A percentile compares a stretch with the other conserved stretches of the same genome.
Evolutionary conservation across 805 yeast species (phyloP).

Genomic region (Candida peoriensis): DNA sequence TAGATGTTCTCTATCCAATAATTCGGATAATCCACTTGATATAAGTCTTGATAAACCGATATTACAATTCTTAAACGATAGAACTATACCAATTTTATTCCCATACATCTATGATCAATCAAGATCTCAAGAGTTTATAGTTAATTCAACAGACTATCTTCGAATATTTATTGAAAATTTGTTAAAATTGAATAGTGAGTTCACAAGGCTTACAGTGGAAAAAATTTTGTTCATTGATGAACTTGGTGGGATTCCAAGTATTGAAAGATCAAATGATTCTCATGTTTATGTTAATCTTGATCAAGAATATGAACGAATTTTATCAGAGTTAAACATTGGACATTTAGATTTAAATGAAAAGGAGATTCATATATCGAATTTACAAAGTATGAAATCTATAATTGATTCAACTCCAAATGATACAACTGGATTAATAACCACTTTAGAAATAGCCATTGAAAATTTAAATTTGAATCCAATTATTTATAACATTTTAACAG

Average conservation of each 20-base stretch:
- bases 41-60: not conserved
- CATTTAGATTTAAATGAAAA: slow-evolving; percentile 39
- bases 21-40: not conserved
- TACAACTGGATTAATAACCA: slow-evolving; percentile 83
- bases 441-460: slow-evolving; percentile 66
- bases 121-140: slow-evolving; percentile 34
- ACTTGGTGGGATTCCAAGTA: slow-evolving; percentile 86
- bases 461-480: slow-evolving; percentile 63
- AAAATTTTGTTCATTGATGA: slow-evolving; percentile 77
- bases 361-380: slow-evolving; percentile 58
- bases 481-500: slow-evolving; percentile 85
- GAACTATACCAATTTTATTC: slow-evolving; percentile 40
- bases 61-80: not conserved
- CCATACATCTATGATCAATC: slow-evolving; percentile 66
- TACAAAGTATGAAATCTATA: slow-evolving; percentile 62
- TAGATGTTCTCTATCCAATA: slow-evolving; percentile 11
- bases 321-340: slow-evolving; percentile 59
- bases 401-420: slow-evolving; percentile 33
- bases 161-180: slow-evolving; percentile 28
- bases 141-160: slow-evolving; percentile 38
- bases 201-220: slow-evolving; percentile 49
- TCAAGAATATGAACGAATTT: slow-evolving; percentile 71
- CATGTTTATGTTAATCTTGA: slow-evolving; percentile 83
- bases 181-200: slow-evolving; percentile 24
- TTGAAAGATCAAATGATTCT: slow-evolving; percentile 72